Conservation (phyloP, 2,329 filamentous ascomycete genomes). For the Fusarium aywerte region DNA sequence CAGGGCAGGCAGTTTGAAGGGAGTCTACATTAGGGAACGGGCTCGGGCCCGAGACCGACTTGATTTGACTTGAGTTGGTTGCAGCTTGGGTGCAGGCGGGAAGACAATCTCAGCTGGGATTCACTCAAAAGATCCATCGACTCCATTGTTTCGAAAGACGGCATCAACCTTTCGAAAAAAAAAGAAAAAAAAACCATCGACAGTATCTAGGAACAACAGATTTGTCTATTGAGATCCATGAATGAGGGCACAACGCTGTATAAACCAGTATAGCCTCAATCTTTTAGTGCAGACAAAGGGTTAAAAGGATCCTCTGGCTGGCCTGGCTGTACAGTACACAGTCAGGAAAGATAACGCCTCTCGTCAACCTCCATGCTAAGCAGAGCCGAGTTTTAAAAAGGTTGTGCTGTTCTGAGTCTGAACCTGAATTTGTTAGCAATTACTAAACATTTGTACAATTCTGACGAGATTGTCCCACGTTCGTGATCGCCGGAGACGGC, state of each 20-base stretch:
- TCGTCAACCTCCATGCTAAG: conserved; percentile 25
- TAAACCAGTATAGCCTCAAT: neutral
- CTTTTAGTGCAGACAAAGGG: too few relatives aligned
- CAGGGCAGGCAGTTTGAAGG: neutral
- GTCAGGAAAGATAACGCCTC: conserved; percentile 11
- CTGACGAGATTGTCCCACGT: conserved; percentile 6
- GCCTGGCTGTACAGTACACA: neutral
- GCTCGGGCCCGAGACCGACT: neutral
- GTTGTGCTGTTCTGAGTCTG: neutral
- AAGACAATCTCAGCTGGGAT: neutral
- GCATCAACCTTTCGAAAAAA: neutral
- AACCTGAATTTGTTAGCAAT: conserved; percentile 2
- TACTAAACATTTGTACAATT: conserved; percentile 10
- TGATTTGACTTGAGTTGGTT: neutral
- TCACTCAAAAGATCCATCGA: too few relatives aligned
- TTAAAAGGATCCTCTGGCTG: too few relatives aligned
- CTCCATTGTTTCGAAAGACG: conserved; percentile 8
- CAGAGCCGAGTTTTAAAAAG: conserved; percentile 12
- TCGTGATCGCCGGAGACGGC: conserved; percentile 15
- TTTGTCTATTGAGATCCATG: neutral
- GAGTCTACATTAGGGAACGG: neutral
- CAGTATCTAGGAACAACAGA: conserved; percentile 9
- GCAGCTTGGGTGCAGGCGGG: neutral
- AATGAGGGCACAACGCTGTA: neutral
- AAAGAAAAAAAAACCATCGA: too few relatives aligned